These are phyloP conservation scores for Komagataella phaffii DNA, from an alignment of 805 yeast genomes.

Conservation along the genomic window DNA sequence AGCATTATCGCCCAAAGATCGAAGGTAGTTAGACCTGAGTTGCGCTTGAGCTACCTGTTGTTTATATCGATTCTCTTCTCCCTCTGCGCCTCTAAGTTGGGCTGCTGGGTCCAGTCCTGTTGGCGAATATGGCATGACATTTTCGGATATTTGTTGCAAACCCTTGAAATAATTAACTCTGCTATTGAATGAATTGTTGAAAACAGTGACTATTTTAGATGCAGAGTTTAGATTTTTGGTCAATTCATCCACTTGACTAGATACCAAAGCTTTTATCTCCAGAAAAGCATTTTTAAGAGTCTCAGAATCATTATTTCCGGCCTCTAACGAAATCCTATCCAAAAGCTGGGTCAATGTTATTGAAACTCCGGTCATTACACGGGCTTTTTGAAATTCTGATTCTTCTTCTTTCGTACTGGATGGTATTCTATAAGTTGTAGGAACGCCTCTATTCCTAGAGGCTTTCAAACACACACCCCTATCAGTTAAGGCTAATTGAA, in stretches of 20 bases:
- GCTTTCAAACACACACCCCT: conserved; percentile 23
- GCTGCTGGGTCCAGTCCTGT: background rate
- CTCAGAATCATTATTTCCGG: background rate
- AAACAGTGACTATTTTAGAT: conserved; percentile 30
- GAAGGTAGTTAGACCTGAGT: conserved; percentile 35
- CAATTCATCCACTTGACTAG: conserved; percentile 27
- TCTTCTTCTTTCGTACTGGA: conserved; percentile 8
- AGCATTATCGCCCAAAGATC: conserved; percentile 21
- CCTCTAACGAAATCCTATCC: background rate
- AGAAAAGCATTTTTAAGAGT: background rate
- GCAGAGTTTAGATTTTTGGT: conserved; percentile 24
- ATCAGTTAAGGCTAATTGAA: conserved; percentile 34
- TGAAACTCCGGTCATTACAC: background rate
- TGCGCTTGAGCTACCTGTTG: conserved; percentile 14
- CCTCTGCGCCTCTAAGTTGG: background rate
- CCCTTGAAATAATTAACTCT: conserved; percentile 74
- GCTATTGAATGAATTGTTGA: conserved; percentile 63
- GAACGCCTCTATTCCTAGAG: conserved; percentile 8
- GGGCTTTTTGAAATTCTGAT: background rate
- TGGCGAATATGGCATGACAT: conserved; percentile 40
- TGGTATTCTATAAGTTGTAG: conserved; percentile 1
- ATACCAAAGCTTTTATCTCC: conserved; percentile 5
- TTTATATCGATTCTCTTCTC: conserved; percentile 5
- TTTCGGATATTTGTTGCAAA: conserved; percentile 77
- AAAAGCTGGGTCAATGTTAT: background rate